phyloP scores from a whole-genome alignment of 805 yeast species.

The Candida ulmi region DNA sequence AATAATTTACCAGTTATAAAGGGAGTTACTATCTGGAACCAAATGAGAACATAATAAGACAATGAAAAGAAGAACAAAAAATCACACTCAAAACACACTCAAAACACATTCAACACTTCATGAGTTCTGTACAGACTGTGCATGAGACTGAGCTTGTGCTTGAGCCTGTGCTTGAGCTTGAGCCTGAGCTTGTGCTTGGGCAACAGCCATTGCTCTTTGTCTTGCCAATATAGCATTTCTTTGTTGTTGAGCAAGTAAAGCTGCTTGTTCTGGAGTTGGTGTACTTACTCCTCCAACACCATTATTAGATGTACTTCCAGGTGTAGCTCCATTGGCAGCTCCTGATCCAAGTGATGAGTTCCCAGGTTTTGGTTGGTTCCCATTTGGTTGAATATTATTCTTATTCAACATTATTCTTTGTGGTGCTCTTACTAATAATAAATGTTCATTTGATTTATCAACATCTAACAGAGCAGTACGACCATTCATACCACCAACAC shows the following conservation, averaged over 20 bases:
- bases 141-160: slow-evolving; percentile 1
- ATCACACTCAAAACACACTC: neutral
- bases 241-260: slow-evolving; percentile 8
- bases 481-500: slow-evolving; percentile 75
- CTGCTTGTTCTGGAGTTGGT: slow-evolving; percentile 7
- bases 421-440: slow-evolving; percentile 45
- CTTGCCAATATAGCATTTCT: slow-evolving; percentile 6
- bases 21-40: no score
- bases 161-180: slow-evolving; percentile 7
- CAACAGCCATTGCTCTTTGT: slow-evolving; percentile 5
- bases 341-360: no score
- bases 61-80: neutral
- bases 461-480: slow-evolving; percentile 71
- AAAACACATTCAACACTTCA: neutral
- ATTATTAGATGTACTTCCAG: no score
- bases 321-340: no score
- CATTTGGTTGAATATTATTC: slow-evolving; percentile 12
- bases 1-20: no score
- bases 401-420: slow-evolving; percentile 30
- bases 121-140: neutral
- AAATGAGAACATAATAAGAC: no score
- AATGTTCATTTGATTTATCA: slow-evolving; percentile 63
- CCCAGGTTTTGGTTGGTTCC: slow-evolving; percentile 1
- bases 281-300: neutral
- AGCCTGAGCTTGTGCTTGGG: slow-evolving; percentile 8